Evolutionary conservation across 306 rosid species (phyloP).

Genomic region (Gillenia trifoliata): DNA sequence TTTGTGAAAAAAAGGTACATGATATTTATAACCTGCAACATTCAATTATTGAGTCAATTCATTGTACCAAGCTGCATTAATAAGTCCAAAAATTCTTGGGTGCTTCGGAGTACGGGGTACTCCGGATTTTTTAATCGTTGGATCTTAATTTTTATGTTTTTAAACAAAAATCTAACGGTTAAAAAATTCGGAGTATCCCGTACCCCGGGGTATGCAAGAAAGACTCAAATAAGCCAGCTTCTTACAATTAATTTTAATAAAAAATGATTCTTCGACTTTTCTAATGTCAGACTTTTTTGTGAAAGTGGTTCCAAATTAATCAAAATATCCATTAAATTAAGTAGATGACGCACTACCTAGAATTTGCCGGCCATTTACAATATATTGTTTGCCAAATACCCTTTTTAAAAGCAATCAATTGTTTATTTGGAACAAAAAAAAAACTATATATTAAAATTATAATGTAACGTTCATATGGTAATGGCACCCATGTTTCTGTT

Average conservation of each 20-base stretch:
- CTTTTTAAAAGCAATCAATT: neutral
- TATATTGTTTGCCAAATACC: neutral
- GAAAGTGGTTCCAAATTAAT: neutral
- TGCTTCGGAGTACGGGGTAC: no score
- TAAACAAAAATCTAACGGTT: no score
- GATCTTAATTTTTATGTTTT: no score
- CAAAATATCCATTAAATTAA: neutral
- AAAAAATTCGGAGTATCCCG: no score
- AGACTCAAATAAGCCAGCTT: neutral
- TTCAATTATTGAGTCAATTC: neutral
- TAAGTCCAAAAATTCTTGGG: no score
- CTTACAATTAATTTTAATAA: neutral
- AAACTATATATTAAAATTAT: neutral
- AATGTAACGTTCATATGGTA: neutral
- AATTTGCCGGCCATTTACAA: conserved; percentile 2
- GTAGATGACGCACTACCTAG: neutral
- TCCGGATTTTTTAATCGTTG: no score
- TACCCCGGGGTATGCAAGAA: no score
- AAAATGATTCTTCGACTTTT: no score
- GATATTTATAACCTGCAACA: neutral
- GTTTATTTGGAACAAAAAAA: neutral
- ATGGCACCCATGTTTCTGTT: conserved; percentile 15
- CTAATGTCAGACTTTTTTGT: neutral
- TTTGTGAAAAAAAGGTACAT: no score
- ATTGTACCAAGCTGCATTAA: neutral